Evolutionary conservation across 225 moss, liverwort and hornwort genomes (phyloP), one percentile per base, ranked within the genome.

Genomic region (Antitrichia curtipendula): DNA sequence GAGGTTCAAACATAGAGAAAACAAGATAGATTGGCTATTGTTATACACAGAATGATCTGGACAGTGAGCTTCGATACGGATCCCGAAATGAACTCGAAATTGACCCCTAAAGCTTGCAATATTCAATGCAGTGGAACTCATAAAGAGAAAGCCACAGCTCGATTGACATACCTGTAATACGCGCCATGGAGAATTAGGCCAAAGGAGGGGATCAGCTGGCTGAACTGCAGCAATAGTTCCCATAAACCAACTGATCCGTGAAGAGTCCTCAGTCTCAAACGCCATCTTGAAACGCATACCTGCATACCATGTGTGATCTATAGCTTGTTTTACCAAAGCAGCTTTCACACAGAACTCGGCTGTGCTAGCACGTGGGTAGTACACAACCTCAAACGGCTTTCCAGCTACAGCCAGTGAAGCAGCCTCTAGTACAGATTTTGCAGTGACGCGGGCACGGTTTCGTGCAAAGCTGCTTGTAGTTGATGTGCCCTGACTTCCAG

Each of bases 221-320:
- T 97, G 97, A 75, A 99, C 99, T n/a, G 95, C 93, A 47, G 95
- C 90, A 43, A 99, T 96, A 38, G 97, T 99, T 86, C 99, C 99
- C 99, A 99, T 97, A 78, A 99, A 99, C 99, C 97, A 99, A 88
- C 99, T 99, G 65, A 99, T 97, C 84, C 99, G 88, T 16, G 99
- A 99, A 10, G 99, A 99, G 86, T 99, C 99, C 91, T 99, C 99
- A 3, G 99, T 99, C 92, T 99, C 99, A 85, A 99, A 99, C 24
- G 99, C 99, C 99, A 99, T 99, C 91, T 99, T 99, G 88, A 99
- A 99, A 74, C 99, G 93, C 99, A 96, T 97, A 18, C 99, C 99
- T 27, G 94, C 92, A 75, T 94, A 97, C 99, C 99, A 99, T 16
- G 92, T 88, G 60, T 97, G 97, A 87, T 96, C 95, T 64, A 99